Conservation (phyloP, 345 rosid genomes). For the Draba incana region DNA sequence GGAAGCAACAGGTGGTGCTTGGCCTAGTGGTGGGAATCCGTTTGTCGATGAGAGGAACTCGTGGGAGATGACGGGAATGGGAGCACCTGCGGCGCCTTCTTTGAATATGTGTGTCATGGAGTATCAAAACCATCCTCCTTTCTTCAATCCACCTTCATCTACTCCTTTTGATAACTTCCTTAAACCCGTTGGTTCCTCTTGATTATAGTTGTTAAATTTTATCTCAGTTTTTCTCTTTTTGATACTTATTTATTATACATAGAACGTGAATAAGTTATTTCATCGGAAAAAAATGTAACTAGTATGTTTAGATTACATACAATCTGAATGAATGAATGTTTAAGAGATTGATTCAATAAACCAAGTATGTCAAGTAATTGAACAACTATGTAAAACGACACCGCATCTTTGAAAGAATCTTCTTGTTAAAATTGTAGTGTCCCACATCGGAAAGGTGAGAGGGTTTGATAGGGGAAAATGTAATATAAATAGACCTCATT, state of each 20-base stretch:
- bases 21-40: conserved; percentile 49
- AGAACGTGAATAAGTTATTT: conserved; percentile 10
- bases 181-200: conserved; percentile 63
- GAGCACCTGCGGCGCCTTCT: conserved; percentile 6
- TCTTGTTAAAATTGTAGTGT: too few species aligned
- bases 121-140: conserved; percentile 52
- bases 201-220: conserved; percentile 17
- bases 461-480: too few species aligned
- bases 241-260: not conserved
- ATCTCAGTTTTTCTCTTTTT: conserved; percentile 2
- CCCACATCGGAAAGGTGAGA: too few species aligned
- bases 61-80: conserved; percentile 32
- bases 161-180: conserved; percentile 67
- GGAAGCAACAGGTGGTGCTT: conserved; percentile 11
- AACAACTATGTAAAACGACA: too few species aligned
- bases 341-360: too few species aligned
- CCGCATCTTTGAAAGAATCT: too few species aligned
- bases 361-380: too few species aligned
- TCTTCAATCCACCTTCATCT: conserved; percentile 56
- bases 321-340: too few species aligned
- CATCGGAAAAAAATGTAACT: too few species aligned
- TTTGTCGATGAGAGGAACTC: conserved; percentile 44
- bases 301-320: too few species aligned
- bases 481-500: too few species aligned
- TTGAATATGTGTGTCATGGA: conserved; percentile 49